Evolutionary conservation across 2,329 filamentous ascomycete species (phyloP).

Genomic region (Trichoderma hamatum): DNA sequence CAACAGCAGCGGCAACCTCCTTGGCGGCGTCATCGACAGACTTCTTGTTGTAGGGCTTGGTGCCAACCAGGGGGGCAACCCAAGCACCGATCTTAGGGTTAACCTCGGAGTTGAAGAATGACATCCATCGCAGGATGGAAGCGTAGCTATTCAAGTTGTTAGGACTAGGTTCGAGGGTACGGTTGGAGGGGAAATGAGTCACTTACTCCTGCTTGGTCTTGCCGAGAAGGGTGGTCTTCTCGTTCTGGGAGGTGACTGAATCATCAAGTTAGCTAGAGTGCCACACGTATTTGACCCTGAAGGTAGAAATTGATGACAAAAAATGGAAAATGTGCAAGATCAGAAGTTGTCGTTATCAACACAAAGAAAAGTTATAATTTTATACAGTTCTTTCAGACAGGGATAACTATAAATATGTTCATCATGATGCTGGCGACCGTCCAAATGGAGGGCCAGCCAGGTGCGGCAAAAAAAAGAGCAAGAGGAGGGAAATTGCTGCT

Average conservation of each 20-base stretch:
- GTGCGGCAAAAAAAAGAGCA: conserved; percentile 6
- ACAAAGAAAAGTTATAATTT: conserved; percentile 51
- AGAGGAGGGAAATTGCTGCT: conserved; percentile 29
- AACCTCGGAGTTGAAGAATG: conserved; percentile 90
- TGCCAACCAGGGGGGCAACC: conserved; percentile 85
- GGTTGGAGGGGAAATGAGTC: neutral
- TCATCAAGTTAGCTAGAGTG: conserved; percentile 39
- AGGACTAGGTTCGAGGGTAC: conserved; percentile 30
- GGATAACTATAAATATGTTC: conserved; percentile 91
- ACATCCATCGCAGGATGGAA: conserved; percentile 98
- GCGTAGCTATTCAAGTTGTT: conserved; percentile 65
- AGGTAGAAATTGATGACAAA: conserved; percentile 33
- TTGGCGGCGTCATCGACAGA: conserved; percentile 78
- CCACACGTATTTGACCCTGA: conserved; percentile 26
- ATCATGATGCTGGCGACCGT: conserved; percentile 53
- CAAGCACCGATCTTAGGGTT: conserved; percentile 73
- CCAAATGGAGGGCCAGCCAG: conserved; percentile 11
- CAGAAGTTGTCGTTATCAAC: conserved; percentile 92
- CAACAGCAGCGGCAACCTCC: conserved; percentile 67
- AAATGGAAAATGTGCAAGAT: conserved; percentile 45
- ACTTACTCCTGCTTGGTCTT: conserved; percentile 99
- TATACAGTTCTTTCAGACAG: conserved; percentile 75
- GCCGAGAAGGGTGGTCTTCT: conserved; percentile 98
- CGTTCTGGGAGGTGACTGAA: conserved; percentile 96
- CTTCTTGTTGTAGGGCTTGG: conserved; percentile 97